Conservation (phyloP, 768 basidiomycete genomes). For the Psilocybe cyanescens region DNA sequence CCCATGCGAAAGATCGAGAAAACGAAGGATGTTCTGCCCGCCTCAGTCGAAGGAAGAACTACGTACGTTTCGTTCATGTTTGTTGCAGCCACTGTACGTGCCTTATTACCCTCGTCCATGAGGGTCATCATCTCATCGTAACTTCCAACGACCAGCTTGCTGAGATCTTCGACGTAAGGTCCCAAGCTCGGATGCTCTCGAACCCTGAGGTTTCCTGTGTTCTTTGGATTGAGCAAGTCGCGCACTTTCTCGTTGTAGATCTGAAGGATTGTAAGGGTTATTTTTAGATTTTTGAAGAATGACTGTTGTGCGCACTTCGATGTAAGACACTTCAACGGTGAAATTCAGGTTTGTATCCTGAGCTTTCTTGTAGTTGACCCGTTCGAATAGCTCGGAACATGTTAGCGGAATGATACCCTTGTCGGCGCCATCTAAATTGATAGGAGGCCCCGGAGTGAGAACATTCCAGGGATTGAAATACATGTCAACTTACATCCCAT, state of each 20-base stretch:
- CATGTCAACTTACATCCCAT: constrained; percentile 80
- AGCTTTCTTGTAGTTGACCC: constrained; percentile 69
- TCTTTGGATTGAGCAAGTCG: constrained; percentile 96
- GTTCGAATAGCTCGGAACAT: constrained; percentile 89
- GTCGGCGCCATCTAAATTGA: constrained; percentile 78
- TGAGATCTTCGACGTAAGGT: constrained; percentile 98
- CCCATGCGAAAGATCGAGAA: constrained; percentile 5
- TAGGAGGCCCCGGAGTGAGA: neutral
- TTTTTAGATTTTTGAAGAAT: neutral
- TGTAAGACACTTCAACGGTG: constrained; percentile 98
- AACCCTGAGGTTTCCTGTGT: constrained; percentile 93
- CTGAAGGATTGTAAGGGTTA: constrained; percentile 36
- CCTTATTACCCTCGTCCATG: constrained; percentile 99
- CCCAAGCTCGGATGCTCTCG: constrained; percentile 96
- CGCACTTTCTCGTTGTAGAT: constrained; percentile 99
- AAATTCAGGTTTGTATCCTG: constrained; percentile 74
- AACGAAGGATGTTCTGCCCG: neutral
- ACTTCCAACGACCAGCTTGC: constrained; percentile 87
- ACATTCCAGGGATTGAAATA: neutral
- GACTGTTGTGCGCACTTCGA: constrained; percentile 61
- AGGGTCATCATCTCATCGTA: constrained; percentile 99
- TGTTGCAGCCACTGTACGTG: constrained; percentile 96
- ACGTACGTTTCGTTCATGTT: constrained; percentile 99
- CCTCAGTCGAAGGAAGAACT: constrained; percentile 11
- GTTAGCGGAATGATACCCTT: constrained; percentile 98